Evolutionary conservation across 306 rosid genomes (phyloP).

Genomic region (Trifolium fragiferum): DNA sequence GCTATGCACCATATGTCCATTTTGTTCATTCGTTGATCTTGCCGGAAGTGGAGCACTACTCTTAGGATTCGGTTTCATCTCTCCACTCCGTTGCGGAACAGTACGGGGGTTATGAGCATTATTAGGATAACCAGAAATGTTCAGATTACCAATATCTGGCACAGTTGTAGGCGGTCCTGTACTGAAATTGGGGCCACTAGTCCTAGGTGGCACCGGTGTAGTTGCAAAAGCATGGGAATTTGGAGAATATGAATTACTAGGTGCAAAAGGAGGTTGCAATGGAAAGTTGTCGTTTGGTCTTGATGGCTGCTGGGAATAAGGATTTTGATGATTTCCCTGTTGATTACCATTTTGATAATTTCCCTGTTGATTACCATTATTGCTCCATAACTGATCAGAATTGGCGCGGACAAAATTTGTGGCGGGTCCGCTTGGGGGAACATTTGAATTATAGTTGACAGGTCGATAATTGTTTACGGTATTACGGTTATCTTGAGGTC

Average conservation of each 20-base stretch:
- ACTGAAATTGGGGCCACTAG: slow-evolving; percentile 57
- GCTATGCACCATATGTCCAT: slow-evolving; percentile 54
- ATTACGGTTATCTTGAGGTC: slow-evolving; percentile 58
- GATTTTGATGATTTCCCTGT: slow-evolving; percentile 52
- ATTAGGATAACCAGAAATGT: slow-evolving; percentile 54
- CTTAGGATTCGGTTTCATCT: slow-evolving; percentile 55
- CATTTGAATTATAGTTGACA: slow-evolving; percentile 44
- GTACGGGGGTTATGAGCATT: slow-evolving; percentile 50
- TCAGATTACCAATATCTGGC: slow-evolving; percentile 66
- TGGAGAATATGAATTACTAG: slow-evolving; percentile 49
- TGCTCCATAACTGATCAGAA: slow-evolving; percentile 56
- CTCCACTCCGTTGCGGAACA: slow-evolving; percentile 56
- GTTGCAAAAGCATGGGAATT: slow-evolving; percentile 55
- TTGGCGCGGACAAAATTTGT: slow-evolving; percentile 52
- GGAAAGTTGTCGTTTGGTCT: slow-evolving; percentile 59
- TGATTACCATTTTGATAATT: slow-evolving; percentile 50
- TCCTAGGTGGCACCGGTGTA: slow-evolving; percentile 54
- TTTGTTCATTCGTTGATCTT: slow-evolving; percentile 54
- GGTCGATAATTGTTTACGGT: slow-evolving; percentile 46
- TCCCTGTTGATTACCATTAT: slow-evolving; percentile 49
- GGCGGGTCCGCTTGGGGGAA: slow-evolving; percentile 52
- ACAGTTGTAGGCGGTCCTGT: slow-evolving; percentile 47
- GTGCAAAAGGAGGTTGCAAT: slow-evolving; percentile 59
- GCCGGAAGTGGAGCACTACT: slow-evolving; percentile 45
- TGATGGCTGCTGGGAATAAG: slow-evolving; percentile 55